A percentile compares a stretch with the other conserved stretches of the same genome.
Evolutionary conservation across 352 stramenopile genomes (phyloP).

Genomic region (Globisporangium yorkense): DNA sequence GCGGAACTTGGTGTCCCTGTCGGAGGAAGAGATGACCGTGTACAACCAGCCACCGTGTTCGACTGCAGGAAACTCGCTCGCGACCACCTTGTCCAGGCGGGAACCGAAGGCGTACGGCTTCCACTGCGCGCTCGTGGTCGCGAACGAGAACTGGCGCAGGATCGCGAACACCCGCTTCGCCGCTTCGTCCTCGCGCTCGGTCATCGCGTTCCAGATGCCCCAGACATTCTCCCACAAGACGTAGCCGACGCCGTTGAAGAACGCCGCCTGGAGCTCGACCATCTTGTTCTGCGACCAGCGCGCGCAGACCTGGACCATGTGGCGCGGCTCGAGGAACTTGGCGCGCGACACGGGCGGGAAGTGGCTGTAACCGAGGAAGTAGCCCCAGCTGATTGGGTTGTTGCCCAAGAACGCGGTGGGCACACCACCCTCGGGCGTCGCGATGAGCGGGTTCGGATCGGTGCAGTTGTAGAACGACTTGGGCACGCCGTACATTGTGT

Average conservation of each 20-base stretch:
- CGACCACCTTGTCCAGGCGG: constrained; percentile 26
- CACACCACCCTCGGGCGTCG: constrained; percentile 59
- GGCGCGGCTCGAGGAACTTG: constrained; percentile 76
- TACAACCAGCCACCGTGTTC: constrained; percentile 33
- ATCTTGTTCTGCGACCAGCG: constrained; percentile 75
- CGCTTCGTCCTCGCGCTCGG: constrained; percentile 55
- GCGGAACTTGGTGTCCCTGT: constrained; percentile 20
- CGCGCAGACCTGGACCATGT: constrained; percentile 81
- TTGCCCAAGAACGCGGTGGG: constrained; percentile 50
- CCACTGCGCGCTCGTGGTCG: constrained; percentile 42
- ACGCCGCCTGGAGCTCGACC: constrained; percentile 56
- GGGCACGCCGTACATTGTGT: constrained; percentile 86
- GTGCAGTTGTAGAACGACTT: constrained; percentile 78
- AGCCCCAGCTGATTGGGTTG: constrained; percentile 82
- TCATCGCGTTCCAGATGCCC: constrained; percentile 85
- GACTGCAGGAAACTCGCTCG: constrained; percentile 35
- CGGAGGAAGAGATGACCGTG: constrained; percentile 49
- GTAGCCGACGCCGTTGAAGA: constrained; percentile 86
- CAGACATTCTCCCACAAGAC: constrained; percentile 88
- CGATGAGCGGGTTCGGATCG: constrained; percentile 29
- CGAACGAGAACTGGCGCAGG: constrained; percentile 46
- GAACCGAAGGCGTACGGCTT: constrained; percentile 34
- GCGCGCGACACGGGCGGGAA: constrained; percentile 65
- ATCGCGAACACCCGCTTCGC: constrained; percentile 59
- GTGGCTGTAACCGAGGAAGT: constrained; percentile 57